Base-by-base conservation (phyloP, 2,329 filamentous ascomycete species). In the Pseudogymnoascus pannorum region DNA sequence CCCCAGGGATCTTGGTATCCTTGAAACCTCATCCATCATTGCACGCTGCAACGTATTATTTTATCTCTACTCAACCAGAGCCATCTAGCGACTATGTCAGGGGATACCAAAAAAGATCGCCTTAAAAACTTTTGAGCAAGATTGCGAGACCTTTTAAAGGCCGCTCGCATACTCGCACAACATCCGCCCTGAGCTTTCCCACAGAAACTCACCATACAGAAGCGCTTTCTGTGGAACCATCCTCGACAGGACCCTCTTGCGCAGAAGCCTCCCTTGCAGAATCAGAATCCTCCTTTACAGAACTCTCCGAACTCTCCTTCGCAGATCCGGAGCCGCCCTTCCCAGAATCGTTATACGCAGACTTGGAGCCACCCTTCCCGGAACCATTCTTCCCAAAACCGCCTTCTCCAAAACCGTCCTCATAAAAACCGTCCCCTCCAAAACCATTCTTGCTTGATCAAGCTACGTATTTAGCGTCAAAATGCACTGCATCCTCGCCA, bases 291-390 rank as follows among this genome's bases (percentile, higher is more conserved):
- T 29, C 26, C 3, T 29, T 7, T 3, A 7, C 26, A 29, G n/a
- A n/a, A n/a, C n/a, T n/a, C n/a, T n/a, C n/a, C n/a, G n/a, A n/a
- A 29, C 26, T 7, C 26, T 29, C 3, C 26, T 29, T 29, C 11
- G 4, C 11, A 36, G 33, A 36, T 12, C 31, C 31, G 31, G 29
- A 31, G 14, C 11, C 31, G 11, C 31, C 31, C 9, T 33, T 12
- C 31, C 3, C 3, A 33, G 31, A 33, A 33, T 33, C 11, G 31
- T 33, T 12, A 9, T 33, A 9, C 11, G 9, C n/a, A n/a, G n/a
- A n/a, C n/a, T n/a, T n/a, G n/a, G 3, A 33, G 9, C 29, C 29
- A 11, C 29, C 29, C 3, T 31, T 14, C 5, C 84, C 82, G 6
- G 12, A 36, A 36, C 33, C 14, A 7, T 14, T 14, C 14, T n/a